Percentiles rank a stretch among this genome's conserved stretches.
Conservation (phyloP, 192 early-diverging fungal species). For the Jimgerdemannia lactiflua region DNA sequence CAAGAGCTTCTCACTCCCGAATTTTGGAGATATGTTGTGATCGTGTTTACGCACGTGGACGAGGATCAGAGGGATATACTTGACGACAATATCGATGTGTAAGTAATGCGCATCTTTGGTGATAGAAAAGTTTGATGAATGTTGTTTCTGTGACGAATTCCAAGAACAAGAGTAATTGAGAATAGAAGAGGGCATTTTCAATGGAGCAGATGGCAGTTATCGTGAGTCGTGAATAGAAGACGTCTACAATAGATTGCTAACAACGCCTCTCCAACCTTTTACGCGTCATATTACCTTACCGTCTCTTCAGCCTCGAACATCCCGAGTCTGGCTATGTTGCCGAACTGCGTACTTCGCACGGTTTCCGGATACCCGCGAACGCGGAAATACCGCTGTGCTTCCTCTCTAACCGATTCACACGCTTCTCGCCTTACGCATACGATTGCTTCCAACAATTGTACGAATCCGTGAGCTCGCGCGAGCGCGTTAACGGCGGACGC, state of each 20-base stretch:
- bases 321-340: conserved; percentile 33
- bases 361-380: conserved; percentile 21
- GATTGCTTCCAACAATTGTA: conserved; percentile 42
- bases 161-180: too few species aligned
- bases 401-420: conserved; percentile 38
- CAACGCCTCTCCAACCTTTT: too few species aligned
- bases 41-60: conserved; percentile 56
- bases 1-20: conserved; percentile 40
- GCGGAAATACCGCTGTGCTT: conserved; percentile 44
- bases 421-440: conserved; percentile 40
- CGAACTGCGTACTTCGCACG: conserved; percentile 40
- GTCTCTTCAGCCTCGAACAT: conserved; percentile 15
- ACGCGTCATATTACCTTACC: background rate
- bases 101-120: conserved; percentile 1
- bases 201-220: too few species aligned
- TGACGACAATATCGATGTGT: conserved; percentile 42
- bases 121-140: conserved; percentile 27
- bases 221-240: too few species aligned
- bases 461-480: conserved; percentile 36
- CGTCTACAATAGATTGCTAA: too few species aligned
- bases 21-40: conserved; percentile 52
- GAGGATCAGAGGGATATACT: conserved; percentile 41
- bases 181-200: too few species aligned
- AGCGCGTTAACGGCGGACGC: conserved; percentile 31
- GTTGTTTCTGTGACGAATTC: background rate